Evolutionary conservation across 1,284 basidiomycete species (phyloP).

Genomic region (Microbotryomycetes sp.): DNA sequence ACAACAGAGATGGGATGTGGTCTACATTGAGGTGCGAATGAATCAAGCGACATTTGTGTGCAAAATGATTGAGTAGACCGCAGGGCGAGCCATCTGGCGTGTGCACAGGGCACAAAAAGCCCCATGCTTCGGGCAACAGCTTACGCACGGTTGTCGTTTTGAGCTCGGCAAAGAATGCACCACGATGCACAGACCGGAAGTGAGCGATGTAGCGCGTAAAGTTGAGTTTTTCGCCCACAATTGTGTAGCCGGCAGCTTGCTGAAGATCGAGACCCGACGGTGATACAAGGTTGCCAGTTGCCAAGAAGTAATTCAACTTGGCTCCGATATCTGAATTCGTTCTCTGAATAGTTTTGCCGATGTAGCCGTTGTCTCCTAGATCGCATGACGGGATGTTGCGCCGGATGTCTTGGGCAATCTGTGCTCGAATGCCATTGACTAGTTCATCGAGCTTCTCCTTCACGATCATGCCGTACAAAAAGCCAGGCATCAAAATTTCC

Average conservation of each 20-base stretch:
- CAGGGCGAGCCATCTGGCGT: conserved; percentile 98
- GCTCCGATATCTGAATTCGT: conserved; percentile 89
- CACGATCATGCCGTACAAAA: conserved; percentile 92
- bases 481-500: conserved; percentile 91
- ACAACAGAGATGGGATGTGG: conserved; percentile 74
- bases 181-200: conserved; percentile 97
- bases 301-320: conserved; percentile 87
- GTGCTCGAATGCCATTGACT: conserved; percentile 64
- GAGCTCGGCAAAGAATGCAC: conserved; percentile 97
- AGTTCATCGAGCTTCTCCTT: conserved; percentile 95
- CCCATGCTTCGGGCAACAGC: conserved; percentile 96
- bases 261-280: conserved; percentile 94
- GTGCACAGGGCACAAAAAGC: conserved; percentile 97
- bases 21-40: conserved; percentile 67
- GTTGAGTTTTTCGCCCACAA: conserved; percentile 98
- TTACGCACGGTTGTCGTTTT: conserved; percentile 98
- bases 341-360: conserved; percentile 66
- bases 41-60: conserved; percentile 86
- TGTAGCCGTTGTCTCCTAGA: conserved; percentile 79
- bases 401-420: conserved; percentile 67
- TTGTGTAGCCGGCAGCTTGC: conserved; percentile 94
- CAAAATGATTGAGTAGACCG: conserved; percentile 94
- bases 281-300: conserved; percentile 92
- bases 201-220: conserved; percentile 98
- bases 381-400: conserved; percentile 66